Base-by-base conservation (phyloP, 1,284 basidiomycete species). In the Cryptococcus floricola region DNA sequence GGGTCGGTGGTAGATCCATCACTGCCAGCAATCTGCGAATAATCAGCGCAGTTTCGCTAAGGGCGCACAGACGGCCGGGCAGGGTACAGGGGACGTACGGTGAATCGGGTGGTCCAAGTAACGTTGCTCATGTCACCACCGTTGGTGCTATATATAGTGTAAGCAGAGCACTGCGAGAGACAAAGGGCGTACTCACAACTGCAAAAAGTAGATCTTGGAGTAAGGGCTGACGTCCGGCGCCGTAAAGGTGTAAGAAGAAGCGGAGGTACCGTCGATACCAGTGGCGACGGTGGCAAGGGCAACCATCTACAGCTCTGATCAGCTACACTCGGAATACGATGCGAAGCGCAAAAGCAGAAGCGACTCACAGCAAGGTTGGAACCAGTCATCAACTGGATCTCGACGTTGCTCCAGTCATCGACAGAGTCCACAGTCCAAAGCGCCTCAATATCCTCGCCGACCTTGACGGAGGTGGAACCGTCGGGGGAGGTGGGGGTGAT, bases 141-240 rank as follows among this genome's bases (percentile, higher is more conserved):
- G 23, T 62, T 59, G 46, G 68, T 72, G 61, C 63, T 63, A 51
- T 13, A 44, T n/a, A 45, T 53, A 19, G 41, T 16, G 37, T 44
- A 5, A 25, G 45, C 52, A 31, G 5, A n/a, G n/a, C 48, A 5
- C 4, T 37, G 18, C 25, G 16, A n/a, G 25, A 14, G 23, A 8
- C 34, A 34, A 16, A 13, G 9, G n/a, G 50, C 47, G 27, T 6
- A 47, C 38, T 14, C 18, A 73, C 71, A 76, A 77, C 61, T 76
- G 75, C 57, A 77, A 67, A 63, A 77, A 77, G 67, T 77, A 78
- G 65, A 78, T 77, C 59, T 73, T 66, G 47, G 75, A 69, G 59
- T 73, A 69, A 10, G 77, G 77, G 46, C 65, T 62, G 25, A 78
- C 77, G 18, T 70, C 69, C n/a, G 77, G 77, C 13, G 62, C 63